Evolutionary conservation across 2,329 filamentous ascomycete species (phyloP).

Genomic region (Dothiorella sarmentorum): DNA sequence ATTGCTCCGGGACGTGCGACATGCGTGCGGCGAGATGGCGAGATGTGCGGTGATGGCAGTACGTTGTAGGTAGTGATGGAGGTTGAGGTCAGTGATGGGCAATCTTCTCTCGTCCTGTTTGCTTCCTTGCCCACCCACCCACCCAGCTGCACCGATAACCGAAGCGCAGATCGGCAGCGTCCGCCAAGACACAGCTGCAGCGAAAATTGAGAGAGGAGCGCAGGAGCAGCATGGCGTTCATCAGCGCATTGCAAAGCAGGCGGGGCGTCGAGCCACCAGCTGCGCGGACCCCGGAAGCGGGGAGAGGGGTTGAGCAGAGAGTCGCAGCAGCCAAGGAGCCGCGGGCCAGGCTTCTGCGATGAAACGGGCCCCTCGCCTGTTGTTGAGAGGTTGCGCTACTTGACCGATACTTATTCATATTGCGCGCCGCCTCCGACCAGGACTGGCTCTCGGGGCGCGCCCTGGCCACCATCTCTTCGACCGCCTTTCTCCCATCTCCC

Average conservation of each 20-base stretch:
- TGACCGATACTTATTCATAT: slow-evolving; percentile 5
- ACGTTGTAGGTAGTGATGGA: background rate
- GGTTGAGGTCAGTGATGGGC: too few species aligned
- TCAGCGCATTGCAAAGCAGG: too few species aligned
- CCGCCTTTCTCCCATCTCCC: slow-evolving; percentile 1
- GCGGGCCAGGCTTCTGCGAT: background rate
- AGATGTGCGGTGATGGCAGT: background rate
- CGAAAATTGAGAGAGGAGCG: background rate
- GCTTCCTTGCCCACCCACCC: background rate
- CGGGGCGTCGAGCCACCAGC: too few species aligned
- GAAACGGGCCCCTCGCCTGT: slow-evolving; percentile 6
- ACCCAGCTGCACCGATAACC: background rate
- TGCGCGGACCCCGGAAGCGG: background rate
- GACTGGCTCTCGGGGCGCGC: slow-evolving; percentile 1
- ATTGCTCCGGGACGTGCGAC: slow-evolving; percentile 17
- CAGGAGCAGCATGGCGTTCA: too few species aligned
- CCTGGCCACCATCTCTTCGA: background rate
- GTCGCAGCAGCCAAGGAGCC: background rate
- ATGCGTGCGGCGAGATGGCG: slow-evolving; percentile 14
- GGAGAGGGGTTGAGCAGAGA: background rate
- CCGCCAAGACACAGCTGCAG: slow-evolving; percentile 2
- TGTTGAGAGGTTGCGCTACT: background rate
- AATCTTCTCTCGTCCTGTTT: too few species aligned
- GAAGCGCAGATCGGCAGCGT: slow-evolving; percentile 5
- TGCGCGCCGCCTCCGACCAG: background rate